Evolutionary conservation across 2,329 filamentous ascomycete genomes (phyloP), one percentile per base, ranked within the genome.

Genomic region (Paecilomyces formosus): DNA sequence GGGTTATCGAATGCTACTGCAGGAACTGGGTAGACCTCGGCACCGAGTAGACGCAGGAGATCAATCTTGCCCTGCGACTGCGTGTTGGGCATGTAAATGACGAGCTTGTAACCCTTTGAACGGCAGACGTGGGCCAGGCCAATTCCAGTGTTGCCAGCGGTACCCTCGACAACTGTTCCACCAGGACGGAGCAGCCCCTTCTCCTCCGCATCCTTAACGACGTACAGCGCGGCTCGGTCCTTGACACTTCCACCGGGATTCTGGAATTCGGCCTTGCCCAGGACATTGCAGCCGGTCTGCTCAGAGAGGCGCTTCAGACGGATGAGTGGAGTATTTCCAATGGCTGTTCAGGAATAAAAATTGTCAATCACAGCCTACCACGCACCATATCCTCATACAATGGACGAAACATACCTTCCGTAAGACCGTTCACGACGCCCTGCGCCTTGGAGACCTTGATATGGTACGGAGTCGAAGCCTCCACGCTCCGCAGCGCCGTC

Each of bases 11-110:
- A 97, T 3, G 94, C 88, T 15, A 97, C 94, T 7, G 93, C 94
- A 15, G 94, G 94, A 0, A 99, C 94, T 18, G 94, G 92, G 77
- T 96, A 89, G 33, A 99, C 94, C 76, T 97, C 92, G 26, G 94
- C 94, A 64, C 94, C 94, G 9, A 99, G 84, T 35, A 97, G 81
- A 8, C 93, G 84, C 63, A 99, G 81, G 56, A 99, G 83, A 74
- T 97, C 94, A 72, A 99, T 90, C 81, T 99, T 99, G 73, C 92
- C 94, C 78, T 96, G 93, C 21, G 92, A 96, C 79, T 97, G 94
- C 54, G 93, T 97, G 81, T 99, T 89, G 68, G 94, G 94, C 94
- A 99, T 97, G 85, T 97, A 99, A 73, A 99, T 99, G 71, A 97
- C 92, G 55, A 96, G 86, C 73, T 88, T 88, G 82, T 99, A 97